Percentiles rank a stretch among this genome's conserved stretches.
Conservation (phyloP, 345 rosid genomes). For the Salix suchowensis region DNA sequence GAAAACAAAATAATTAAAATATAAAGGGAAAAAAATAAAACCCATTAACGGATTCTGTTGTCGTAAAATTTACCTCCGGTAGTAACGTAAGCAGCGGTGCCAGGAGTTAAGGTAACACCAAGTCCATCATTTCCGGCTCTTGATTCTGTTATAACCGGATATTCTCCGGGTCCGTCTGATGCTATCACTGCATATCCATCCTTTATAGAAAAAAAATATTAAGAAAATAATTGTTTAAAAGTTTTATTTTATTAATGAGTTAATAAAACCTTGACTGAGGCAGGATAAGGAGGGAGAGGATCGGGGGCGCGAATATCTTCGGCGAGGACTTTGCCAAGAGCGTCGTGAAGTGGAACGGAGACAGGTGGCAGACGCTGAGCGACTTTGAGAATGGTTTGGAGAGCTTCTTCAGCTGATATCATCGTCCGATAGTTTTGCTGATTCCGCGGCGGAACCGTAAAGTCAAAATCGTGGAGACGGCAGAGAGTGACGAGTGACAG, state of each 20-base stretch:
- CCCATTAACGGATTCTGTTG: background rate
- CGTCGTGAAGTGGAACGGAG: slow-evolving; percentile 50
- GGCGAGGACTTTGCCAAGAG: slow-evolving; percentile 77
- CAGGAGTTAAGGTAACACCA: slow-evolving; percentile 72
- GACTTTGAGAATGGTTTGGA: slow-evolving; percentile 47
- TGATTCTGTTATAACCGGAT: slow-evolving; percentile 79
- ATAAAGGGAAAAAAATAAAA: background rate
- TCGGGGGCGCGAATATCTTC: slow-evolving; percentile 79
- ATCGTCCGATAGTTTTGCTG: slow-evolving; percentile 17
- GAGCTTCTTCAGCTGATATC: slow-evolving; percentile 64
- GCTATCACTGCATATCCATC: slow-evolving; percentile 97
- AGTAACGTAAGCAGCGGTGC: slow-evolving; percentile 95
- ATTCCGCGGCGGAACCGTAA: background rate
- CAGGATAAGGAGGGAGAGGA: slow-evolving; percentile 93
- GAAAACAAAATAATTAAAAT: background rate
- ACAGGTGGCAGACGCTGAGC: slow-evolving; percentile 58
- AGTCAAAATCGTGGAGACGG: too few relatives aligned
- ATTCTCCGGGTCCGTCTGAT: slow-evolving; percentile 92
- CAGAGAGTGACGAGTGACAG: too few relatives aligned
- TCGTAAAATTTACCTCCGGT: slow-evolving; percentile 64
- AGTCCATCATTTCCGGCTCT: slow-evolving; percentile 95
- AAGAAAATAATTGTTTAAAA: background rate
- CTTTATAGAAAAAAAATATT: slow-evolving; percentile 29
- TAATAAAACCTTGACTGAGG: slow-evolving; percentile 64
- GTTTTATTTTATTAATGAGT: too few relatives aligned